Evolutionary conservation across 2,329 filamentous ascomycete species (phyloP), one percentile per base, ranked within the genome.

Genomic region (Stagonosporopsis chrysanthemi): DNA sequence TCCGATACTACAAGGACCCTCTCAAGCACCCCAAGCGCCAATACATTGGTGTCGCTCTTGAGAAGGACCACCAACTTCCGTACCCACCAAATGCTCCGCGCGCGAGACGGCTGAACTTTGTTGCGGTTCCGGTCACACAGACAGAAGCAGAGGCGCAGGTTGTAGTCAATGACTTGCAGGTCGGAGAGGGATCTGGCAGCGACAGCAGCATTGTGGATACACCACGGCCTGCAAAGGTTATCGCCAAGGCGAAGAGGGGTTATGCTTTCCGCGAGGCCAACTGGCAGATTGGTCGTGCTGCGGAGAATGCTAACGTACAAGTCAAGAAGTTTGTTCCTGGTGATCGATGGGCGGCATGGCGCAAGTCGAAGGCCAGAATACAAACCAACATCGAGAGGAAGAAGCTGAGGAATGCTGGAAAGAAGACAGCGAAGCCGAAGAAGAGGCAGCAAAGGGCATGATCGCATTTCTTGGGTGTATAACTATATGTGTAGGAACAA

Each of bases 1-100:
- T 99, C 59, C 92, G 95, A 69, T 99, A 97, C 85, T 99, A 99
- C 83, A 88, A 89, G 73, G 94, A 99, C 74, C 92, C 93, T 0
- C 78, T 84, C 29, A 84, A 83, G 57, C 92, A 98, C 77, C 90
- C 93, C 0, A 90, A 92, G 66, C 86, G 93, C 59, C 91, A 96
- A 77, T 99, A 93, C 82, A 99, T 99, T 71, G 95, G 95, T 60
- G 90, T 99, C 19, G 90, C 90, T 31, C 93, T 97, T 77, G 85
- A 93, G 75, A 91, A 92, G 73, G 82, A 88, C 15, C 91, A 96
- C 69, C 86, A 82, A 29, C 86, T 99, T 1, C 95, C 95, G 0
- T 87, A 90, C 71, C 88, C 91, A 0, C 79, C 78, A 24, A 89
- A 94, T 73, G 89, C 89, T 4, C 86, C 90, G 61, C 86, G 91